These are phyloP conservation scores for Diatrype stigma DNA, from an alignment of 2,329 filamentous ascomycete species.

Conservation along the genomic window DNA sequence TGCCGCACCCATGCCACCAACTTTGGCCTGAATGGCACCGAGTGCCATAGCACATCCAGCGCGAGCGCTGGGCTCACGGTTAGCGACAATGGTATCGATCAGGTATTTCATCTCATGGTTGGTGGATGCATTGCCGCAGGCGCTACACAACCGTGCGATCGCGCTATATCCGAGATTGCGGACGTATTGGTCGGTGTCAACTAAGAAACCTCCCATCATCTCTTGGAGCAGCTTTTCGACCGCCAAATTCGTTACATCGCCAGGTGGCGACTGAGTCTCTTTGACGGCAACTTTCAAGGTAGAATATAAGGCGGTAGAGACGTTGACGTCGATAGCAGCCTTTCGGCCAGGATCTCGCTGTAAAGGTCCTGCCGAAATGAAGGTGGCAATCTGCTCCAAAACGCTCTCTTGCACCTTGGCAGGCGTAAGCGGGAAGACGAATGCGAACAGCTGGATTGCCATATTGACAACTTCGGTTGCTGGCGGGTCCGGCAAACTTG, in stretches of 20 bases:
- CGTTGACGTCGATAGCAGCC: conserved; percentile 86
- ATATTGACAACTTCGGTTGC: conserved; percentile 92
- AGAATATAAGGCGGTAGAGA: conserved; percentile 75
- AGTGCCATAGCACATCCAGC: conserved; percentile 93
- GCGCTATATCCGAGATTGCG: conserved; percentile 82
- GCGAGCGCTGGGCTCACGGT: conserved; percentile 87
- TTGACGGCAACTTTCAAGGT: conserved; percentile 80
- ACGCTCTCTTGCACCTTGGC: conserved; percentile 94
- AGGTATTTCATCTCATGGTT: conserved; percentile 86
- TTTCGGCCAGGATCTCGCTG: conserved; percentile 84
- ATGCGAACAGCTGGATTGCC: conserved; percentile 88
- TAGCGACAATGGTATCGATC: conserved; percentile 89
- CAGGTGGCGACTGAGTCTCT: conserved; percentile 68
- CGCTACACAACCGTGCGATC: conserved; percentile 77
- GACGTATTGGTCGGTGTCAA: conserved; percentile 80
- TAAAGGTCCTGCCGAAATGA: conserved; percentile 73
- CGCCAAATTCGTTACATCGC: conserved; percentile 67
- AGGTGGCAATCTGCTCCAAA: conserved; percentile 87
- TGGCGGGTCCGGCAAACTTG: conserved; percentile 66
- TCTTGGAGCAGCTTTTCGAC: conserved; percentile 85
- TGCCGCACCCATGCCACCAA: conserved; percentile 95
- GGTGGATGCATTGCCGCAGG: conserved; percentile 83
- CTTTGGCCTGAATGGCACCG: conserved; percentile 88
- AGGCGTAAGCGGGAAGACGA: conserved; percentile 82
- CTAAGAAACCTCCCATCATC: conserved; percentile 65